Conservation (phyloP, 148 eudicot genomes). For the Vaccinium corymbosum region DNA sequence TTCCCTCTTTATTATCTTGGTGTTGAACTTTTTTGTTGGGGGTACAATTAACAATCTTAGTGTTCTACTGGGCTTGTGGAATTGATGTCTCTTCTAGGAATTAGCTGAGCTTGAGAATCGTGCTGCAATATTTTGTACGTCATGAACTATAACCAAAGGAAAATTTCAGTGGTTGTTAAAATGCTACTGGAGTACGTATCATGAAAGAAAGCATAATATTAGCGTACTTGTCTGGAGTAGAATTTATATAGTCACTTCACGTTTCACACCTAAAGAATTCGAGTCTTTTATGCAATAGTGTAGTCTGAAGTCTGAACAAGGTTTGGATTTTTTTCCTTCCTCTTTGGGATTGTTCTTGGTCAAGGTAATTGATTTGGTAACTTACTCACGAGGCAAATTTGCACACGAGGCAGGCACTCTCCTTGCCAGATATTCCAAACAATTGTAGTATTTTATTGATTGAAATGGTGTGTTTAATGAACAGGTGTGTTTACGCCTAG, state of each 20-base stretch:
- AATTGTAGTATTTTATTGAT: not conserved
- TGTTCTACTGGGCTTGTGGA: not conserved
- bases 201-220: not conserved
- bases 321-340: not conserved
- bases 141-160: not conserved
- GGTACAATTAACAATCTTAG: no score
- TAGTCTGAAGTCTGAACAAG: not conserved
- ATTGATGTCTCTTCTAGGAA: not conserved
- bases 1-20: not conserved
- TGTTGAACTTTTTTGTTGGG: not conserved
- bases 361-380: not conserved
- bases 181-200: not conserved
- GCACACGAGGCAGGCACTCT: not conserved
- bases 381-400: not conserved
- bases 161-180: not conserved
- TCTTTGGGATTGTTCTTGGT: not conserved
- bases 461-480: not conserved
- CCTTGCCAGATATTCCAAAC: not conserved
- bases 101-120: not conserved
- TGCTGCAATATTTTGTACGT: not conserved
- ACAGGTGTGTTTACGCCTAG: constrained; percentile 82
- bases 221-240: not conserved
- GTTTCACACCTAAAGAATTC: not conserved
- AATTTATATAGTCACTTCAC: not conserved
- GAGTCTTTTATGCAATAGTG: not conserved